Percentiles rank a stretch among this genome's conserved stretches.
phyloP scores from a whole-genome alignment of 306 rosid genomes.

The Hippophae tibetana region DNA sequence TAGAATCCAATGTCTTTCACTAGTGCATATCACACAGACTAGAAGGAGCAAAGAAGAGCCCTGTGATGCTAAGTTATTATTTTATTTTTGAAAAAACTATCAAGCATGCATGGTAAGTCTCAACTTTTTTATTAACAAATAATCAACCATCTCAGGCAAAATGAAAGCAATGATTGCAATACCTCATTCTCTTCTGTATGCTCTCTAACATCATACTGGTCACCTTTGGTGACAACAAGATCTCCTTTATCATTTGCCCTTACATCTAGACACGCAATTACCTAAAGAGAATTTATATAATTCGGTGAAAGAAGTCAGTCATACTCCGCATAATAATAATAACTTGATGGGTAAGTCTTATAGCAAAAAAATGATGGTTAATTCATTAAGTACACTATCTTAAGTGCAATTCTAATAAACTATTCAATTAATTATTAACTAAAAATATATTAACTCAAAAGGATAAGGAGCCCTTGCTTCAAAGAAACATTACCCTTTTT shows the following conservation, averaged over 20 bases:
- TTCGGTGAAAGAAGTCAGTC: conserved; percentile 1
- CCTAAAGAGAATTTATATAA: conserved; percentile 34
- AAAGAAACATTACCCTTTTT: conserved; percentile 57
- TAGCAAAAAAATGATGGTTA: background rate
- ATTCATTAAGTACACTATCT: too few relatives aligned
- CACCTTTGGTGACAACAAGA: conserved; percentile 98
- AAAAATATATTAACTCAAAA: background rate
- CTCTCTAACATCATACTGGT: conserved; percentile 94
- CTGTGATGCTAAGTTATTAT: background rate
- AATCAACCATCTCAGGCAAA: background rate
- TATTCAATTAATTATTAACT: conserved; percentile 3
- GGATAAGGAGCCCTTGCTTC: background rate
- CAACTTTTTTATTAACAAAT: conserved; percentile 4
- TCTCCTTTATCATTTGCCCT: conserved; percentile 89
- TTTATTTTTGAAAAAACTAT: background rate
- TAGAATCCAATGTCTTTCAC: background rate
- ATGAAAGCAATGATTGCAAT: conserved; percentile 14
- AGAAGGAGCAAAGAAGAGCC: background rate
- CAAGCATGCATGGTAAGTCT: background rate
- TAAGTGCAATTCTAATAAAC: background rate
- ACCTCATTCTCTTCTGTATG: conserved; percentile 86
- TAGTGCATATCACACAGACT: background rate
- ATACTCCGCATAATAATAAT: background rate
- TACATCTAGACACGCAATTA: conserved; percentile 97
- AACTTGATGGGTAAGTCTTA: background rate